Evolutionary conservation across 139 green algal genomes (phyloP).

Genomic region (Gonium pectorale): DNA sequence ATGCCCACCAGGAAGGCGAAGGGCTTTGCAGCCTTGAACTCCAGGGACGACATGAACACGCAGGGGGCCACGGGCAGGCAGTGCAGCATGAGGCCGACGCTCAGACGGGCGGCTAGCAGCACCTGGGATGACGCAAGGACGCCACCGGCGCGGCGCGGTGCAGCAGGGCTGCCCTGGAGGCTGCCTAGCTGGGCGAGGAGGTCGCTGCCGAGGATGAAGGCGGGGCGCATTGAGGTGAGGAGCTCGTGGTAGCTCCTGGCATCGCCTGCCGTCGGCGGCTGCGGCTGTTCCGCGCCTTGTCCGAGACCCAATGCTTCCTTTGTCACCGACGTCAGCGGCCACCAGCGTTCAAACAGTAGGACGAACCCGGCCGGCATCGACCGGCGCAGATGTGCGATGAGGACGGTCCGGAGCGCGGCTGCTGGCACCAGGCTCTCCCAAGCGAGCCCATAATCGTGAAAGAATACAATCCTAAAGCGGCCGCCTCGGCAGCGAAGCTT

Average conservation of each 20-base stretch:
- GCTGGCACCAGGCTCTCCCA: neutral
- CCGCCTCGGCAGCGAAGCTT: constrained; percentile 25
- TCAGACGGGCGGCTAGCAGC: neutral
- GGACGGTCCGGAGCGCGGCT: neutral
- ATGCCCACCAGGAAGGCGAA: constrained; percentile 9
- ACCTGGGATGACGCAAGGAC: neutral
- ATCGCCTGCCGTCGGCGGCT: too few relatives aligned
- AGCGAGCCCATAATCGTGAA: neutral
- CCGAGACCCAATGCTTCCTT: too few relatives aligned
- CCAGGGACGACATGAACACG: neutral
- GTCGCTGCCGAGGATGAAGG: constrained; percentile 10
- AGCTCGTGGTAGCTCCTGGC: neutral
- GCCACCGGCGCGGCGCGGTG: neutral
- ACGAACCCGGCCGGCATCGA: neutral
- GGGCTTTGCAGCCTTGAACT: neutral
- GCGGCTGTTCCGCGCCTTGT: too few relatives aligned
- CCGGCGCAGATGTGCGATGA: neutral
- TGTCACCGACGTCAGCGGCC: neutral
- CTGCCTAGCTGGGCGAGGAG: neutral
- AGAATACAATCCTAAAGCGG: constrained; percentile 28
- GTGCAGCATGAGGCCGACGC: neutral
- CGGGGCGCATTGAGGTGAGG: neutral
- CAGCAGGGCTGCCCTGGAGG: neutral
- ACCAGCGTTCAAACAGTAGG: neutral
- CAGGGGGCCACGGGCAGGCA: neutral